Evolutionary conservation across 2,329 filamentous ascomycete genomes (phyloP).

Genomic region (Colletotrichum falcatum): DNA sequence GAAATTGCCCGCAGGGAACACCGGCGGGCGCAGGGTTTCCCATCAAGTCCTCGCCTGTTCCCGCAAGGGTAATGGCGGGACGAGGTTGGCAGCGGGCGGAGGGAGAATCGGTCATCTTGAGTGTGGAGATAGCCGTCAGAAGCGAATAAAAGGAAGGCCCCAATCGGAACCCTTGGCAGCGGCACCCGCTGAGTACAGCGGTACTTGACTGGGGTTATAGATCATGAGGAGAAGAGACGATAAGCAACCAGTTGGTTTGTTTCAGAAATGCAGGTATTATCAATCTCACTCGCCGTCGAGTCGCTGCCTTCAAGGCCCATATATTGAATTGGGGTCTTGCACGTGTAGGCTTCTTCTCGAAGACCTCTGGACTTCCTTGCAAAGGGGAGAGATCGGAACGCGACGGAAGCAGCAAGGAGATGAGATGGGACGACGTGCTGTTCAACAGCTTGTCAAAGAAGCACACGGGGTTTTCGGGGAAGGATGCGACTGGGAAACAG

Average conservation of each 20-base stretch:
- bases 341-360: no score
- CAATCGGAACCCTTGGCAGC: conserved; percentile 15
- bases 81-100: conserved; percentile 26
- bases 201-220: conserved; percentile 26
- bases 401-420: no score
- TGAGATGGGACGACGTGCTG: no score
- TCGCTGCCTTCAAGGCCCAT: conserved; percentile 1
- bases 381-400: no score
- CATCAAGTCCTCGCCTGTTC: conserved; percentile 21
- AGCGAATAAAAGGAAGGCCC: neutral
- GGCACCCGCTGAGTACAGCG: conserved; percentile 22
- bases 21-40: conserved; percentile 13
- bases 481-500: no score
- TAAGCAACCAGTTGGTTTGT: conserved; percentile 19
- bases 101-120: neutral
- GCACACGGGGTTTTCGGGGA: no score
- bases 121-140: conserved; percentile 4
- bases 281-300: conserved; percentile 3
- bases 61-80: conserved; percentile 22
- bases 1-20: conserved; percentile 13
- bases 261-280: conserved; percentile 31
- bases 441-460: no score
- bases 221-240: conserved; percentile 15
- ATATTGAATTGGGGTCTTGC: neutral
- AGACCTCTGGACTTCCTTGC: no score